phyloP scores from a whole-genome alignment of 768 basidiomycete species.

The Cystofilobasidium macerans region DNA sequence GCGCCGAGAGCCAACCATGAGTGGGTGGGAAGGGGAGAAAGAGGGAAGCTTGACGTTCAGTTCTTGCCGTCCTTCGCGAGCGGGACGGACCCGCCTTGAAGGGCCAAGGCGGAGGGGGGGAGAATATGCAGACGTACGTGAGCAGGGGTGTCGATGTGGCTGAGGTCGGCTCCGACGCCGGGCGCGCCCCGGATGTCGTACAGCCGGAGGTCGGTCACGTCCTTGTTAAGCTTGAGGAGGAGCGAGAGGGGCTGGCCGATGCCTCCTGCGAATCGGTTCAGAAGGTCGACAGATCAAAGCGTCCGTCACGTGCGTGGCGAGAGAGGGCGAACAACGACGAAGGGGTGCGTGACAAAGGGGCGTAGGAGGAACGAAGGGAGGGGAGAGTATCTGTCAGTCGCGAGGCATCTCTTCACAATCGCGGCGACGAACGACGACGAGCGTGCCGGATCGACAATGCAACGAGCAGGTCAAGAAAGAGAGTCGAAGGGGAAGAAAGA shows the following conservation, averaged over 20 bases:
- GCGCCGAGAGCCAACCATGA: too few species aligned
- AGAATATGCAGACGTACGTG: slow-evolving; percentile 10
- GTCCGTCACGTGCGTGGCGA: neutral
- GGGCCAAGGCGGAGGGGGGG: neutral
- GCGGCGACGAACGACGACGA: too few species aligned
- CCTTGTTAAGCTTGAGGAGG: slow-evolving; percentile 72
- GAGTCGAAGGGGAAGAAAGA: too few species aligned
- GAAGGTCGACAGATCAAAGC: too few species aligned
- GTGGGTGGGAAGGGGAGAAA: neutral
- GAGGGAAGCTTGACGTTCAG: too few species aligned
- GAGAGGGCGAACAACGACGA: neutral
- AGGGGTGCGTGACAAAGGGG: neutral
- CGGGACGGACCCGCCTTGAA: too few species aligned
- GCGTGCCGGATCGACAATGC: too few species aligned
- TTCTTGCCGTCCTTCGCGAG: too few species aligned
- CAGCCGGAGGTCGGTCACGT: slow-evolving; percentile 71
- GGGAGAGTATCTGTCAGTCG: too few species aligned
- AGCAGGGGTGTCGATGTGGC: slow-evolving; percentile 66
- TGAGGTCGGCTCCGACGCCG: slow-evolving; percentile 88
- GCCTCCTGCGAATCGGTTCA: slow-evolving; percentile 54
- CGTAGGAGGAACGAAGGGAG: too few species aligned
- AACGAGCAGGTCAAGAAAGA: too few species aligned
- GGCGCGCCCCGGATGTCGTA: slow-evolving; percentile 83
- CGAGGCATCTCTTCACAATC: too few species aligned
- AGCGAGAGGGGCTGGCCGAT: slow-evolving; percentile 94